Conservation (phyloP, 768 basidiomycete genomes). For the Lactarius psammicola region DNA sequence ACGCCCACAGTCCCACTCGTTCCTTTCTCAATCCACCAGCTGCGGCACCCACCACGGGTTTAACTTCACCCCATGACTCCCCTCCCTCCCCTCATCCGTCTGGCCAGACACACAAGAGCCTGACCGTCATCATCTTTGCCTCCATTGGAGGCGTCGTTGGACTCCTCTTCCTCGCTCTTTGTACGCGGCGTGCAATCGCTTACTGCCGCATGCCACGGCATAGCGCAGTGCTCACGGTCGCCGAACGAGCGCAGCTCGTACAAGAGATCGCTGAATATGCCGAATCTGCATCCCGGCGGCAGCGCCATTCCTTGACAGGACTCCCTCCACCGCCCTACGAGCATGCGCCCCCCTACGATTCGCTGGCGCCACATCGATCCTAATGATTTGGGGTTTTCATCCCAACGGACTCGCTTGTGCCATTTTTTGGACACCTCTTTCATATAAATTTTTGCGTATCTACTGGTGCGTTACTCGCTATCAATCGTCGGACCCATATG, state of each 20-base stretch:
- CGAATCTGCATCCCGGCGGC: constrained; percentile 36
- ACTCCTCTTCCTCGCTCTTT: constrained; percentile 37
- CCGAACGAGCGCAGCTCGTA: constrained; percentile 47
- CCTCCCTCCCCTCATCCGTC: constrained; percentile 8
- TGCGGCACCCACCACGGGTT: neutral
- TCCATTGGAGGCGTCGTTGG: constrained; percentile 45
- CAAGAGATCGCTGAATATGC: constrained; percentile 51
- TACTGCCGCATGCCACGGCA: constrained; percentile 46
- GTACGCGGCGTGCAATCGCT: constrained; percentile 44
- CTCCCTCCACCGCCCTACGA: constrained; percentile 55
- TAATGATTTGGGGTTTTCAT: neutral
- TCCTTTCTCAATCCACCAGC: neutral
- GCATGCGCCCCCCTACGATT: constrained; percentile 49
- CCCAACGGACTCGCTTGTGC: constrained; percentile 24
- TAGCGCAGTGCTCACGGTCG: constrained; percentile 43
- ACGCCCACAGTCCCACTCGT: neutral
- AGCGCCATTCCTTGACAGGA: constrained; percentile 27
- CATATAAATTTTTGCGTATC: neutral
- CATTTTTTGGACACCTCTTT: neutral
- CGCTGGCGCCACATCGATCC: constrained; percentile 12
- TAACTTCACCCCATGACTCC: constrained; percentile 7
- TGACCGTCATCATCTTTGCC: constrained; percentile 45
- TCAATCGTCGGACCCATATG: neutral
- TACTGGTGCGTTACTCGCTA: constrained; percentile 2
- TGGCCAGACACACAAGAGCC: constrained; percentile 16